Evolutionary conservation across 1,284 basidiomycete genomes (phyloP), one percentile per base, ranked within the genome.

Genomic region (Cutaneotrichosporon sp.): DNA sequence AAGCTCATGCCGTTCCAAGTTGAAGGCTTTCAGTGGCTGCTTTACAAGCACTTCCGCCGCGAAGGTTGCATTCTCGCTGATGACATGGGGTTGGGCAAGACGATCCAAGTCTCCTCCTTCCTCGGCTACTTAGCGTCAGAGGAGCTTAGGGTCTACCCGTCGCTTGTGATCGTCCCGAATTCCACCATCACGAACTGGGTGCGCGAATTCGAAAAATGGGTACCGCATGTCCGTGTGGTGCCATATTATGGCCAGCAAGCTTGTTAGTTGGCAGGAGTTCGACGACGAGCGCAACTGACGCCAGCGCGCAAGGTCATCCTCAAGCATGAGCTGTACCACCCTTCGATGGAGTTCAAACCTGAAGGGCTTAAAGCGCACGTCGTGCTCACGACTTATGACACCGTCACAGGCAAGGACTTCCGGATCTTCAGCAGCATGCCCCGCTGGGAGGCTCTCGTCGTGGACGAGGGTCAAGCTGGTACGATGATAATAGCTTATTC

Each of bases 61-160:
- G 89, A 92, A 59, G 84, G 86, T 33, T 92, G 88, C 62, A 97
- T 97, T 61, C 80, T 97, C n/a, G 92, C 93, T 3, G 94, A 98
- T 67, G 94, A 97, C 75, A 97, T 98, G 94, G 92, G 90, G 49
- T 74, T 93, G 62, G 75, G 71, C n/a, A 75, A 76, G 55, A 76
- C 74, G 63, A 88, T 97, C 3, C 91, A 97, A 72, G 86, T 97
- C 38, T 84, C 86, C 26, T 84, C 87, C 0, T 88, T 93, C 71
- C 76, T 98, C 5, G 90, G 90, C 3, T 82, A 83, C 37, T 80
- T 94, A n/a, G 79, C 82, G 26, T 62, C 67, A 3, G 73, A 77
- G 19, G 76, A 79, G 27, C 83, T 80, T 37, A 35, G 66, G 12
- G 67, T 85, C 0, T 86, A 80, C 52, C 94, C 94, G 1, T 84